A percentile compares a stretch with the other conserved stretches of the same genome.
Evolutionary conservation across 768 basidiomycete genomes (phyloP).

Genomic region (Mycena rosella): DNA sequence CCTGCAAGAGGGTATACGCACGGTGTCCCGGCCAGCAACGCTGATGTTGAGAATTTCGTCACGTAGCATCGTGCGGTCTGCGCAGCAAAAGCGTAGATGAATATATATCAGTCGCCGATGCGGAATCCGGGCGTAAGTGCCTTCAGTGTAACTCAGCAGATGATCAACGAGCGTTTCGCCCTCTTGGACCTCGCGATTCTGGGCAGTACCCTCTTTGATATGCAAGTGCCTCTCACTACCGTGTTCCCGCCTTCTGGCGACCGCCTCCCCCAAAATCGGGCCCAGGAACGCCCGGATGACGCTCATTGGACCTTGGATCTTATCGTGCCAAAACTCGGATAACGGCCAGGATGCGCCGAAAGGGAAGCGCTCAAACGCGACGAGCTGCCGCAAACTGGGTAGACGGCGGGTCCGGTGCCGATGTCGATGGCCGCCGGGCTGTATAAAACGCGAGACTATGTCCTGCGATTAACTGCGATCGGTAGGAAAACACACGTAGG

Average conservation of each 20-base stretch:
- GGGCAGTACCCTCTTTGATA: constrained; percentile 36
- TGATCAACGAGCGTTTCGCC: constrained; percentile 62
- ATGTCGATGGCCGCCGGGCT: constrained; percentile 61
- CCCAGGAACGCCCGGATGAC: constrained; percentile 65
- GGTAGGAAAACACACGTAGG: too few species aligned
- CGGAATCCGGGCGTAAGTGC: too few species aligned
- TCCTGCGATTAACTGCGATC: too few species aligned
- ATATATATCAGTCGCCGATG: too few species aligned
- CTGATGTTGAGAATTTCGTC: constrained; percentile 62
- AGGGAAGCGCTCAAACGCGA: constrained; percentile 53
- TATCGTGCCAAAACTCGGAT: constrained; percentile 64
- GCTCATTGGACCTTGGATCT: constrained; percentile 57
- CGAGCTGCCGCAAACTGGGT: constrained; percentile 58
- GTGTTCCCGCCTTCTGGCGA: constrained; percentile 54
- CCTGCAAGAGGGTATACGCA: constrained; percentile 24
- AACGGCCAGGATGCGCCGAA: constrained; percentile 65
- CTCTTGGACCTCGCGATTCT: constrained; percentile 43
- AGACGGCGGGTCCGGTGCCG: constrained; percentile 39
- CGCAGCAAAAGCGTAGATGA: too few species aligned
- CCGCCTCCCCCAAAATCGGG: constrained; percentile 64
- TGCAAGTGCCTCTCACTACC: background rate
- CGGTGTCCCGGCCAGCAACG: constrained; percentile 61
- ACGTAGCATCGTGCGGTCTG: constrained; percentile 56
- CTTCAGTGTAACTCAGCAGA: constrained; percentile 64
- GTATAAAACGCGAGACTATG: constrained; percentile 45